A percentile compares a stretch with the other conserved stretches of the same genome.
Conservation (phyloP, 169 alveolate genomes). For the Perkinsus olseni region DNA sequence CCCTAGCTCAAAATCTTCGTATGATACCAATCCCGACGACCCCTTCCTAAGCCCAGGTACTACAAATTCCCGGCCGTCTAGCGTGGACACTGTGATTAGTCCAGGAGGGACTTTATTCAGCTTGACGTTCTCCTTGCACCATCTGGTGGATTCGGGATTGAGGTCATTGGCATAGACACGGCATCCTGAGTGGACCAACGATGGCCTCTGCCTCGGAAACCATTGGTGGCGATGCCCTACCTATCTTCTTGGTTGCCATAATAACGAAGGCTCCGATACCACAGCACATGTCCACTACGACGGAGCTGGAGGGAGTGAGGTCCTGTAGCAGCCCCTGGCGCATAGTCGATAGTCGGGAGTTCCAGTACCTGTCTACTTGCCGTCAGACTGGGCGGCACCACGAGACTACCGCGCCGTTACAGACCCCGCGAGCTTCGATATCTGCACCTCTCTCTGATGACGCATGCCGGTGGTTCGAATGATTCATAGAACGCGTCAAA, state of each 20-base stretch:
- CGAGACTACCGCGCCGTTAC: no score
- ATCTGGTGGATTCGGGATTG: constrained; percentile 63
- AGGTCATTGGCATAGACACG: constrained; percentile 74
- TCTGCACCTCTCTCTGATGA: no score
- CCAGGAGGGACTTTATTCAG: constrained; percentile 34
- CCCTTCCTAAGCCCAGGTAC: neutral
- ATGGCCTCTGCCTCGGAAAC: neutral
- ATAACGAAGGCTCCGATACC: neutral
- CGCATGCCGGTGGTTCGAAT: no score
- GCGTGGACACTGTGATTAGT: neutral
- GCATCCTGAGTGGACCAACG: constrained; percentile 36
- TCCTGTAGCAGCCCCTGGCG: neutral
- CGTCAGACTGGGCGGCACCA: no score
- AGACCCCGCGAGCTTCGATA: no score
- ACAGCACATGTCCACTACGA: constrained; percentile 8
- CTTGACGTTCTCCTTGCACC: constrained; percentile 56
- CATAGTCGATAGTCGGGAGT: neutral
- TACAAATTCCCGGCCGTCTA: constrained; percentile 8
- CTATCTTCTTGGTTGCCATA: neutral
- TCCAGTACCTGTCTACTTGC: constrained; percentile 7
- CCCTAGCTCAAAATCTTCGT: no score
- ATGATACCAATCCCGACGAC: neutral
- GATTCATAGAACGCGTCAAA: no score
- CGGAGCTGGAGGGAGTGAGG: neutral
- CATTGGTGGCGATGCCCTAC: no score